Evolutionary conservation across 2,329 filamentous ascomycete genomes (phyloP), one percentile per base, ranked within the genome.

Genomic region (Verticillium nubilum): DNA sequence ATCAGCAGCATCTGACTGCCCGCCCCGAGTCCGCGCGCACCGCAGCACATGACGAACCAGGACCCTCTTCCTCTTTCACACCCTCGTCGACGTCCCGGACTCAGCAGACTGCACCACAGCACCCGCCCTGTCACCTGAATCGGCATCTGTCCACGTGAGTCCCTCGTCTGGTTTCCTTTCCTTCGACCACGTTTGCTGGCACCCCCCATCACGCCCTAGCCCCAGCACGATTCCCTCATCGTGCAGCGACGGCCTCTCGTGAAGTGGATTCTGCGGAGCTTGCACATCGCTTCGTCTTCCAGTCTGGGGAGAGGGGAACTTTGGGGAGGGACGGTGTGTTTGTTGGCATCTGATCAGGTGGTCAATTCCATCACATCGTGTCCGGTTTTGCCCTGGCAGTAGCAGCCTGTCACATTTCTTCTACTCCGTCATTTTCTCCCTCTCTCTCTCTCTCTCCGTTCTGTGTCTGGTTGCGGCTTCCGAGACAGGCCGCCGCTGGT

Each of bases 221-320:
- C 19, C n/a, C 12, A 19, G 19, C 37, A 47, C 37, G 37, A 47
- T 47, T 47, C 19, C 19, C 37, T 47, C 37, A 47, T 47, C 37
- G 37, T 47, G 37, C 37, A 47, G 37, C 37, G 37, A 47, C 37
- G 37, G n/a, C 37, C 37, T 47, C 37, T 47, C n/a, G n/a, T 47
- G 6, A 52, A 57, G 56, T 57, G 56, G 56, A 57, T 57, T 57
- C 56, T 50, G 27, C 37, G 56, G 56, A 50, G 56, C 27, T 26
- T 9, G n/a, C 54, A 13, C 35, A 37, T 47, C 37, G 33, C 13
- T 13, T 13, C n/a, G 33, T 37, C 33, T 13, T 25, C 37, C 37
- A n/a, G 37, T 23, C 19, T 42, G 37, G 37, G 29, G 29, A 12
- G 29, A 31, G 29, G 29, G 29, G 29, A 12, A 12, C 29, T 12